phyloP scores from a whole-genome alignment of 2,329 filamentous ascomycete genomes.

The Alternaria tenuissima region DNA sequence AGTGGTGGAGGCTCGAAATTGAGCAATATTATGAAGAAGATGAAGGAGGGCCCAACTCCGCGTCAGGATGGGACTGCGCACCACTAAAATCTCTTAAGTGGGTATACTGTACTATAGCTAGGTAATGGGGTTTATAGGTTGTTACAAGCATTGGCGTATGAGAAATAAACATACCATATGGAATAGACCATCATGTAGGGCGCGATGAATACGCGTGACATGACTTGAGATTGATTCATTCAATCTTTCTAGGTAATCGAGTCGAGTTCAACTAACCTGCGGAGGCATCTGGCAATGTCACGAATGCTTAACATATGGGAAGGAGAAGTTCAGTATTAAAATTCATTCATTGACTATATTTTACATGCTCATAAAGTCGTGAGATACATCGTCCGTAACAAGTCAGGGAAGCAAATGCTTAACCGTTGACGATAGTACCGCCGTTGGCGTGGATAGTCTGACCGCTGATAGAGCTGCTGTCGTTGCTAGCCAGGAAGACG shows the following conservation, averaged over 20 bases:
- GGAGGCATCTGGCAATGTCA: neutral
- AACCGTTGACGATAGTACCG: constrained; percentile 47
- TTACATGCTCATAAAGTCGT: constrained; percentile 10
- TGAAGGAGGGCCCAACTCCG: constrained; percentile 40
- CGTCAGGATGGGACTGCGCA: constrained; percentile 15
- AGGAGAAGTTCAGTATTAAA: neutral
- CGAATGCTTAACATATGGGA: neutral
- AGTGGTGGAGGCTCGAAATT: constrained; percentile 35
- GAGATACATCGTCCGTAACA: neutral
- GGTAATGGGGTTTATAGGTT: neutral
- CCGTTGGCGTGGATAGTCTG: constrained; percentile 72
- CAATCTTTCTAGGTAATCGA: neutral
- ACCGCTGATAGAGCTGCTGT: constrained; percentile 77
- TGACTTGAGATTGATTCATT: neutral
- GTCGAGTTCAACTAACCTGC: neutral
- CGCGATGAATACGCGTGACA: neutral
- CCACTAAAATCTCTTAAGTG: neutral
- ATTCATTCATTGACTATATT: constrained; percentile 4
- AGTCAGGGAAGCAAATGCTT: constrained; percentile 5
- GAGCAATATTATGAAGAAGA: constrained; percentile 46
- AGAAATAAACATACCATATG: neutral
- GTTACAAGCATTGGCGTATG: neutral
- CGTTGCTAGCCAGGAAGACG: constrained; percentile 78
- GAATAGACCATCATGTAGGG: neutral
- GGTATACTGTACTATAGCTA: neutral